Conservation (phyloP, 805 yeast genomes). For the Starmerella asiatica region DNA sequence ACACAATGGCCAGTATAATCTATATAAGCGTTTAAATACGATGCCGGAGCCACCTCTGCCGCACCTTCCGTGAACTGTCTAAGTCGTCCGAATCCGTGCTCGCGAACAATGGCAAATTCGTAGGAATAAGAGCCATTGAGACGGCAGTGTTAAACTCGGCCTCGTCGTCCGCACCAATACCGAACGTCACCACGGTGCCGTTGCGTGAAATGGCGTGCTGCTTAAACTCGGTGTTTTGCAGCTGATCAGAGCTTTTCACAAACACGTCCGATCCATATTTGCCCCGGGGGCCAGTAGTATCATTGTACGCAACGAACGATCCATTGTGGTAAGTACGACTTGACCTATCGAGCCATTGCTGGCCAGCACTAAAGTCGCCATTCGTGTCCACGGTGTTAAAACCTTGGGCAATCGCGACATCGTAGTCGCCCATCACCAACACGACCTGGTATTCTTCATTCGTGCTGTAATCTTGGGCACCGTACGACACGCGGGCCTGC, state of each 20-base stretch:
- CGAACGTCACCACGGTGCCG: constrained; percentile 4
- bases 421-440: constrained; percentile 1
- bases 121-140: not conserved
- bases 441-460: constrained; percentile 1
- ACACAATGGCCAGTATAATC: no score
- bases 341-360: constrained; percentile 3
- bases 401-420: constrained; percentile 2
- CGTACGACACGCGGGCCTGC: not conserved
- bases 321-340: constrained; percentile 8
- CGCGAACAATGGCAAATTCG: not conserved
- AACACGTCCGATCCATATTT: constrained; percentile 9
- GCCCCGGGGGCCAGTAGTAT: not conserved
- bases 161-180: no score
- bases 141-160: not conserved
- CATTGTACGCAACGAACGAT: constrained; percentile 1
- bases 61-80: not conserved
- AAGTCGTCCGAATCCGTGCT: not conserved
- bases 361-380: not conserved
- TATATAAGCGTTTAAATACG: no score
- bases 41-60: not conserved
- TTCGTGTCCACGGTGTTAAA: not conserved
- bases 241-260: constrained; percentile 3
- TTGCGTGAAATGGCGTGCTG: constrained; percentile 10
- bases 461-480: not conserved
- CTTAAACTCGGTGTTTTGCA: not conserved